Percentiles rank a stretch among this genome's conserved stretches.
Conservation (phyloP, 768 basidiomycete species). For the Kwoniella europaea region DNA sequence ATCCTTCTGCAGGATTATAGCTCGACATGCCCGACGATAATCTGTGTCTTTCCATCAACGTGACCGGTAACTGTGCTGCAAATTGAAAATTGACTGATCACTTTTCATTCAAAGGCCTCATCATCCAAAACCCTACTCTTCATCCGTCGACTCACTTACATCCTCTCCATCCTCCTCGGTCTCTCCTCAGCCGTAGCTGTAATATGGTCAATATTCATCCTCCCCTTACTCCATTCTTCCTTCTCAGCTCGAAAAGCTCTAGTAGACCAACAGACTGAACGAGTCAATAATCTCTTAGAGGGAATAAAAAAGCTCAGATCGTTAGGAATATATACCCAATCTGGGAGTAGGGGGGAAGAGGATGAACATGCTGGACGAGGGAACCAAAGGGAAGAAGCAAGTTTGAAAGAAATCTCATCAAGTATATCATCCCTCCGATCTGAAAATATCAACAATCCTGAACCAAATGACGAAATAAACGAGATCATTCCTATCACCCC, state of each 20-base stretch:
- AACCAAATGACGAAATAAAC: neutral
- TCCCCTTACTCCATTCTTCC: conserved; percentile 53
- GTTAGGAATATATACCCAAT: conserved; percentile 10
- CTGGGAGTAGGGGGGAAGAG: neutral
- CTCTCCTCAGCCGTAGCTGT: conserved; percentile 33
- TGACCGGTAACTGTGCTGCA: too few relatives aligned
- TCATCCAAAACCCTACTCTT: conserved; percentile 24
- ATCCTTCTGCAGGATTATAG: neutral
- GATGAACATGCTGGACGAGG: conserved; percentile 1
- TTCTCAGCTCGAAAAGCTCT: conserved; percentile 54
- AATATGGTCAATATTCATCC: conserved; percentile 48
- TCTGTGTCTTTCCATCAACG: neutral
- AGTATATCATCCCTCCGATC: conserved; percentile 11
- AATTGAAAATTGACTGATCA: too few relatives aligned
- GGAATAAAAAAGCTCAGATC: conserved; percentile 31
- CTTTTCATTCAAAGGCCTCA: neutral
- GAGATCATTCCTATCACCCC: conserved; percentile 5
- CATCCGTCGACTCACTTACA: conserved; percentile 39
- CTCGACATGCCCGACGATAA: conserved; percentile 1
- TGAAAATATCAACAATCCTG: neutral
- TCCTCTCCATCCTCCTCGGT: conserved; percentile 50
- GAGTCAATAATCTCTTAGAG: conserved; percentile 19
- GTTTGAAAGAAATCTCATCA: conserved; percentile 28
- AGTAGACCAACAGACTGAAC: conserved; percentile 42
- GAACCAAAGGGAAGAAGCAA: neutral